Base-by-base conservation (phyloP, 1,139 yeast genomes). In the Zygoascus sp. region DNA sequence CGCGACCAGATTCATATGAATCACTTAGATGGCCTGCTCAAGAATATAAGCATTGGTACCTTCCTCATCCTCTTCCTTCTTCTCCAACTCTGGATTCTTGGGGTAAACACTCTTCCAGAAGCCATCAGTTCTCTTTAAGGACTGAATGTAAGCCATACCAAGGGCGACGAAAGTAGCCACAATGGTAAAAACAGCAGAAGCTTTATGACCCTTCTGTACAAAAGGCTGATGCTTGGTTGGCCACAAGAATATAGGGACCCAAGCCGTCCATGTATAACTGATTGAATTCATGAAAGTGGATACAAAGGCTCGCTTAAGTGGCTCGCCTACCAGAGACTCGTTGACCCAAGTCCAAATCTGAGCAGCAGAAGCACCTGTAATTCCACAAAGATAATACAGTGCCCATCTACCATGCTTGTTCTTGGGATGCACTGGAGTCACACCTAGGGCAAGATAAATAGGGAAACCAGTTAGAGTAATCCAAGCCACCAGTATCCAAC, bases 281-380 rank as follows among this genome's bases (percentile, higher is more conserved):
- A 54, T 32, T 3, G 58, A 53, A 42, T 54, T 55, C 59, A 55
- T 56, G 8, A 49, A 44, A n/a, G 55, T 53, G 28, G 52, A 47
- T 21, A 55, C 58, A 47, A 56, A 56, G 1, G 59, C 59, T 40
- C 58, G 47, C 40, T 56, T 56, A 5, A 51, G 40, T 7, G 59
- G 59, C 15, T 56, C 57, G 32, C 58, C 58, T 5, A 53, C 22
- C n/a, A 50, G 35, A 5, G 56, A 40, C 40, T 61, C 65, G 23
- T 56, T 53, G 2, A 55, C 55, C 65, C 65, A 61, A 3, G 59
- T 47, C 50, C 62, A 59, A 38, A 51, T 50, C 27, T 58, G 51
- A 4, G 62, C 59, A 13, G 59, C 64, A 37, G 58, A 56, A 22
- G 58, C 58, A 6, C 58, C 52, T 37, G 54, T 54, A 22, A 55